These are phyloP conservation scores for Auxenochlorella pyrenoidosa DNA, from an alignment of 139 green algal genomes.

Conservation along the genomic window DNA sequence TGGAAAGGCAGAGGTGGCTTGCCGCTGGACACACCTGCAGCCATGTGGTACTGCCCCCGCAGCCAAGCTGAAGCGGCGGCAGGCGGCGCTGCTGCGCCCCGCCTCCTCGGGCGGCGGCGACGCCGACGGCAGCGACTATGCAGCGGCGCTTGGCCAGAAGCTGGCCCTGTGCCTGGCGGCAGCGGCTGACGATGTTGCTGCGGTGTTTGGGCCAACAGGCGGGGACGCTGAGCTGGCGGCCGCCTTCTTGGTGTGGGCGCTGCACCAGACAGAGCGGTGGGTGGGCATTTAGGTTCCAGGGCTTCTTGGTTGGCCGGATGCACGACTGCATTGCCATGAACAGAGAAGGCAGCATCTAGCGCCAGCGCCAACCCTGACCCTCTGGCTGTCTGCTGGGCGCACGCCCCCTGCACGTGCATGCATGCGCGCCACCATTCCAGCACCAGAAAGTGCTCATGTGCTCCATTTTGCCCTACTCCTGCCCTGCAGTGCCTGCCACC, in stretches of 20 bases:
- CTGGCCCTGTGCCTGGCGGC: constrained; percentile 40
- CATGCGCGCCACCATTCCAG: no score
- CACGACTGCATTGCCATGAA: no score
- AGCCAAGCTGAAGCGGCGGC: constrained; percentile 33
- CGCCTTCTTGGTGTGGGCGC: constrained; percentile 53
- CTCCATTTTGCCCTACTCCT: not conserved
- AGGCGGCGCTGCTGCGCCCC: constrained; percentile 14
- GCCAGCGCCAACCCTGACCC: not conserved
- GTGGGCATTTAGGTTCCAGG: not conserved
- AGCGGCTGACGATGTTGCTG: constrained; percentile 43
- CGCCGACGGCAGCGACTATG: constrained; percentile 53
- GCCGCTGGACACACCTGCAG: not conserved
- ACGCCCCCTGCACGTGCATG: no score
- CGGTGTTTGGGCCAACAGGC: constrained; percentile 30
- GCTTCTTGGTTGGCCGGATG: not conserved
- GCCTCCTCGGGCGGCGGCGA: constrained; percentile 42
- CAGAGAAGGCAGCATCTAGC: no score
- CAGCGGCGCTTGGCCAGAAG: constrained; percentile 43
- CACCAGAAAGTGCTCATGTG: not conserved
- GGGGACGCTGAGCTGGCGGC: constrained; percentile 38
- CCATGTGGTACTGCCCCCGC: not conserved
- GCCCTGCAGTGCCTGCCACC: constrained; percentile 22
- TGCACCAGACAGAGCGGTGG: constrained; percentile 40
- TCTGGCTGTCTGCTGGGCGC: not conserved
- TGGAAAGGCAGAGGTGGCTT: not conserved